Percentiles rank a stretch among this genome's conserved stretches.
Evolutionary conservation across 257 asterid species (phyloP).

Genomic region (Solanum medicagineum): DNA sequence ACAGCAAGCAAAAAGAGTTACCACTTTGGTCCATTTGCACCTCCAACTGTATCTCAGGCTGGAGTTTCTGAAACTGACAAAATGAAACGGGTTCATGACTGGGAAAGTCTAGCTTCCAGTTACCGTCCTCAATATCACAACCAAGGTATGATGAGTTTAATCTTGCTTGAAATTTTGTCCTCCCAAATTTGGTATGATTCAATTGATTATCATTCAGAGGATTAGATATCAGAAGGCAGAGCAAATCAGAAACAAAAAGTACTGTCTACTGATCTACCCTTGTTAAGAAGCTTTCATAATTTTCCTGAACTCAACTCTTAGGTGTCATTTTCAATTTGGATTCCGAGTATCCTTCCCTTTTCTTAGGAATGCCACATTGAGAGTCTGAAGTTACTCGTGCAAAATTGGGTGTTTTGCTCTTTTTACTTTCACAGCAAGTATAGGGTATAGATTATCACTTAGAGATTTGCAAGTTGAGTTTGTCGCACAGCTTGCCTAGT

Average conservation of each 20-base stretch:
- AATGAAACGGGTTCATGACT: constrained; percentile 33
- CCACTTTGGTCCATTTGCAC: constrained; percentile 96
- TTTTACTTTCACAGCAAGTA: not conserved
- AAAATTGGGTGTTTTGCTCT: not conserved
- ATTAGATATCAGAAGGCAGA: not conserved
- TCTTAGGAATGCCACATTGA: not conserved
- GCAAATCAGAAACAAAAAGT: not conserved
- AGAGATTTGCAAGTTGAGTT: too few relatives aligned
- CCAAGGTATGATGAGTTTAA: constrained; percentile 44
- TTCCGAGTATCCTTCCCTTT: not conserved
- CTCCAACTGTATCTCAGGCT: constrained; percentile 39
- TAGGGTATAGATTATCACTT: too few relatives aligned
- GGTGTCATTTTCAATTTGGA: not conserved
- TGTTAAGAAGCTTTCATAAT: not conserved
- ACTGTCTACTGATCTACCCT: not conserved
- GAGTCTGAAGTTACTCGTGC: not conserved
- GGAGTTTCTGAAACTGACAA: constrained; percentile 34
- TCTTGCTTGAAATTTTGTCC: not conserved
- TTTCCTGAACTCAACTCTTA: not conserved
- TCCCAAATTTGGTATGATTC: not conserved
- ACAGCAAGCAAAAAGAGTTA: constrained; percentile 28
- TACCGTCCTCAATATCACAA: constrained; percentile 84
- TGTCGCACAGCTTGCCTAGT: too few relatives aligned
- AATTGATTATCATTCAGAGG: not conserved
- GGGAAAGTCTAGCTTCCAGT: constrained; percentile 63